Base-by-base conservation (phyloP, 257 asterid species). In the Fraxinus americana region DNA sequence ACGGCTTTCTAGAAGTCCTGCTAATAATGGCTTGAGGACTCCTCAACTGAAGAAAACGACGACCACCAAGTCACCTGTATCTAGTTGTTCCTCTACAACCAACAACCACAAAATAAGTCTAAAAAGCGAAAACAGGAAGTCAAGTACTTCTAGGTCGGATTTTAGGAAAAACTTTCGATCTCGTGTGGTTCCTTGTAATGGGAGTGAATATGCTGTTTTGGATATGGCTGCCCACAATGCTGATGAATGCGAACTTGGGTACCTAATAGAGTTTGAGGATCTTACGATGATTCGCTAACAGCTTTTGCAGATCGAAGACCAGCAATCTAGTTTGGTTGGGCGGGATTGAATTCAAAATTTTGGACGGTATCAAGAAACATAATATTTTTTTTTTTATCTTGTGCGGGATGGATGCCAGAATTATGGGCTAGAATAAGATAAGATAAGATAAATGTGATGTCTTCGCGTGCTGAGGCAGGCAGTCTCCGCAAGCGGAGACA, bases 291-390 rank as follows among this genome's bases (percentile, higher is more conserved):
- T 94, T 59, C 90, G 83, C 8, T 82, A 83, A 76, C 97, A 94
- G 63, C 97, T 94, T 72, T 75, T 39, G 78, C 94, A 90, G 83
- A 94, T 94, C 21, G 97, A 92, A 84, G 85, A 75, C 77, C 98
- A 92, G 81, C 98, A 94, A 77, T 90, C 95, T 0, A 87, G 87
- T 72, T 83, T 94, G 77, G 29, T 94, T 80, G 90, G 91, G 27
- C 93, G n/a, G n/a, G n/a, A n/a, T n/a, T n/a, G n/a, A n/a, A n/a
- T n/a, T n/a, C n/a, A n/a, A n/a, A n/a, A n/a, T n/a, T n/a, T n/a
- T n/a, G n/a, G n/a, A n/a, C n/a, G n/a, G n/a, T n/a, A n/a, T n/a
- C n/a, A n/a, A n/a, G n/a, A n/a, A n/a, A n/a, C n/a, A n/a, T n/a
- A n/a, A n/a, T n/a, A n/a, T n/a, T n/a, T n/a, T n/a, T n/a, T n/a